Evolutionary conservation across 2,329 filamentous ascomycete genomes (phyloP).

Genomic region (Pyricularia grisea): DNA sequence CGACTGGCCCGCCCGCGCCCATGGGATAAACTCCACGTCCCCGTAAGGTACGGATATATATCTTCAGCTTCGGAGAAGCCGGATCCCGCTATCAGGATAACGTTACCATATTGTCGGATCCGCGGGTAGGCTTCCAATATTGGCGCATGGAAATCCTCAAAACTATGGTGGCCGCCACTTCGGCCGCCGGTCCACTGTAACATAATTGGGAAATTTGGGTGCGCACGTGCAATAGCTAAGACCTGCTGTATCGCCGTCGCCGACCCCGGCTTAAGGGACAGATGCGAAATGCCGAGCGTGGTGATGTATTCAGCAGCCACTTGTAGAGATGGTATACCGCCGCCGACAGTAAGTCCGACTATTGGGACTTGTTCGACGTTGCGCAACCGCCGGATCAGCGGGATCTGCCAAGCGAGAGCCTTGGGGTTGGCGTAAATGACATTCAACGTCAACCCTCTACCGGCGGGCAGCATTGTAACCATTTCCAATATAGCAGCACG

Average conservation of each 20-base stretch:
- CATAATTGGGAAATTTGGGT: slow-evolving; percentile 81
- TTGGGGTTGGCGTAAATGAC: slow-evolving; percentile 85
- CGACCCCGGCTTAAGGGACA: slow-evolving; percentile 88
- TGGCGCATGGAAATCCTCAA: slow-evolving; percentile 89
- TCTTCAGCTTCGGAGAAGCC: slow-evolving; percentile 85
- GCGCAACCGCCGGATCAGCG: slow-evolving; percentile 72
- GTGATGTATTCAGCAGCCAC: slow-evolving; percentile 90
- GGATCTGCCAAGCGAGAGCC: slow-evolving; percentile 89
- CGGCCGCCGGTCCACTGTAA: slow-evolving; percentile 93
- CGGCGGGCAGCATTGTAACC: slow-evolving; percentile 71
- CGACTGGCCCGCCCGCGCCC: slow-evolving; percentile 43
- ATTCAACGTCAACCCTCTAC: slow-evolving; percentile 81
- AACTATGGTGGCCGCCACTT: slow-evolving; percentile 90
- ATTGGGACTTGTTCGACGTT: slow-evolving; percentile 81
- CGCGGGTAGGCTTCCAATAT: slow-evolving; percentile 85
- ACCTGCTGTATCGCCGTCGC: slow-evolving; percentile 79
- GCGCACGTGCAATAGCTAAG: slow-evolving; percentile 85
- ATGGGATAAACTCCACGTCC: slow-evolving; percentile 54
- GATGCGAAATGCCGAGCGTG: slow-evolving; percentile 86
- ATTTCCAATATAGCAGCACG: slow-evolving; percentile 76
- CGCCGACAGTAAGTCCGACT: slow-evolving; percentile 84
- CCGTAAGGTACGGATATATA: slow-evolving; percentile 86
- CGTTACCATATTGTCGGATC: slow-evolving; percentile 75
- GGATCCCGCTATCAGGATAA: slow-evolving; percentile 82
- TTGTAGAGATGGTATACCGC: slow-evolving; percentile 90